Conservation (phyloP, 2,329 filamentous ascomycete genomes). For the Chaetomiaceae sp. region DNA sequence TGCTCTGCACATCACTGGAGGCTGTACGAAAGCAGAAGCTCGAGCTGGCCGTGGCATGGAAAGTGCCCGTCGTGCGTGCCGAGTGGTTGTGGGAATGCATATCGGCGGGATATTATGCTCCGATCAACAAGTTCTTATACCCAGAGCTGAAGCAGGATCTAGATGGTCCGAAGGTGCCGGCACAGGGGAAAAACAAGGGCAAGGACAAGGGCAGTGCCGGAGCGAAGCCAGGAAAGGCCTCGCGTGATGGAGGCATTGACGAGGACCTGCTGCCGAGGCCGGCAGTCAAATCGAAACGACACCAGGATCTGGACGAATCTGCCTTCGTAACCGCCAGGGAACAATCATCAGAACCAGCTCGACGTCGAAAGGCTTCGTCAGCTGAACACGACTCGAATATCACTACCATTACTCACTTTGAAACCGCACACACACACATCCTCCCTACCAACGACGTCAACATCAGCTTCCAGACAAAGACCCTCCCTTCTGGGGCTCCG, state of each 20-base stretch:
- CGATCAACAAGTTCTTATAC: slow-evolving; percentile 43
- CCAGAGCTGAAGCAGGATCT: slow-evolving; percentile 37
- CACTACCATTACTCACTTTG: slow-evolving; percentile 21
- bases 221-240: background rate
- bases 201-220: slow-evolving; percentile 1
- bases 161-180: slow-evolving; percentile 4
- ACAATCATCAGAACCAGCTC: background rate
- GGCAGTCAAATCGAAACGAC: slow-evolving; percentile 12
- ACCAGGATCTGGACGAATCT: slow-evolving; percentile 15
- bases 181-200: slow-evolving; percentile 4
- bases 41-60: slow-evolving; percentile 65
- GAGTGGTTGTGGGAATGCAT: slow-evolving; percentile 86
- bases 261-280: slow-evolving; percentile 17
- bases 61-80: slow-evolving; percentile 71
- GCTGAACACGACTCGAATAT: slow-evolving; percentile 14
- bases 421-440: slow-evolving; percentile 23
- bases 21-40: slow-evolving; percentile 68
- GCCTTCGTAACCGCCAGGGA: slow-evolving; percentile 12
- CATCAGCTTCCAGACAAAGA: slow-evolving; percentile 9
- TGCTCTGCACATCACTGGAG: slow-evolving; percentile 61
- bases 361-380: background rate
- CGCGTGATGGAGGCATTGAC: slow-evolving; percentile 8
- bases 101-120: slow-evolving; percentile 43
- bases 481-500: slow-evolving; percentile 28
- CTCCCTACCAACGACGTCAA: slow-evolving; percentile 8